These are phyloP conservation scores for Agaricus sinodeliciosus DNA, from an alignment of 768 basidiomycete species.

Conservation along the genomic window DNA sequence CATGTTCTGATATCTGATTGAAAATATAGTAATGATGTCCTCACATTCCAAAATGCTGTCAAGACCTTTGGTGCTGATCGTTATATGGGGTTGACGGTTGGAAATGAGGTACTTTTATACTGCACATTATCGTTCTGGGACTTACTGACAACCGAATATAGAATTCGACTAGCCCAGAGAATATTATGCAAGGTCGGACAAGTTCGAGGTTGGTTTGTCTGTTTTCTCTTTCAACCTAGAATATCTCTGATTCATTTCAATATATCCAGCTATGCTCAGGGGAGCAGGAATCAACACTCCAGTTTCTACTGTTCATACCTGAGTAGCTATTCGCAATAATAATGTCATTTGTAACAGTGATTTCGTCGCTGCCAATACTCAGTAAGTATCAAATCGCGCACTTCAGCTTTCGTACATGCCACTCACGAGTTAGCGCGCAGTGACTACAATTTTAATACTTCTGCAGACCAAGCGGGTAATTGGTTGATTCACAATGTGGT, in stretches of 20 bases:
- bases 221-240: neutral
- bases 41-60: conserved; percentile 26
- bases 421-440: conserved; percentile 12
- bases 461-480: conserved; percentile 26
- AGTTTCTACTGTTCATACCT: conserved; percentile 32
- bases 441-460: conserved; percentile 26
- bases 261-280: conserved; percentile 21
- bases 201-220: conserved; percentile 24
- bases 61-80: conserved; percentile 23
- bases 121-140: neutral
- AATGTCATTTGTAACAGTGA: conserved; percentile 28
- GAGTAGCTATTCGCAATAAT: conserved; percentile 27
- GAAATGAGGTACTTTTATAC: conserved; percentile 24
- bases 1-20: neutral
- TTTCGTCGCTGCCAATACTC: conserved; percentile 33
- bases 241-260: neutral
- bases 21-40: conserved; percentile 25
- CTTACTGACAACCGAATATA: conserved; percentile 3
- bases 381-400: conserved; percentile 16
- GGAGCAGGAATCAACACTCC: conserved; percentile 27
- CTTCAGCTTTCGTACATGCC: neutral
- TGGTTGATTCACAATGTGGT: conserved; percentile 33
- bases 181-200: conserved; percentile 30
- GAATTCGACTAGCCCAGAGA: conserved; percentile 23
- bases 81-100: conserved; percentile 29